A percentile compares a stretch with the other conserved stretches of the same genome.
Conservation (phyloP, 2,329 filamentous ascomycete genomes). For the Talaromyces sp. region DNA sequence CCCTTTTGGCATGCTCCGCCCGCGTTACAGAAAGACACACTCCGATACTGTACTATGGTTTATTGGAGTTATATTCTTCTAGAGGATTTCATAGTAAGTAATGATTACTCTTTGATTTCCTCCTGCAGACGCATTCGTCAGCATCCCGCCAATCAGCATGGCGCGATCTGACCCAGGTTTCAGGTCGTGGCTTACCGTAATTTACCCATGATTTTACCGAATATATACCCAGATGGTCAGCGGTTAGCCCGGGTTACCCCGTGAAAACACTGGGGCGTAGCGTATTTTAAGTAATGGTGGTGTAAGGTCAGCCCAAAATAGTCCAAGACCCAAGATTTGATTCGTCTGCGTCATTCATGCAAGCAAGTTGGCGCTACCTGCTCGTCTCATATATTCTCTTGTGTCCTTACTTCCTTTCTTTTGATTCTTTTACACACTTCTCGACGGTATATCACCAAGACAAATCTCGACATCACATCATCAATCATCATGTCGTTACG, state of each 20-base stretch:
- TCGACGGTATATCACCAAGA: too few relatives aligned
- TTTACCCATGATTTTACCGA: background rate
- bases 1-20: background rate
- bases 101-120: background rate
- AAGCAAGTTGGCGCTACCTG: background rate
- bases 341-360: constrained; percentile 12
- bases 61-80: too few relatives aligned
- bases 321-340: background rate
- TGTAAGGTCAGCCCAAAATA: background rate
- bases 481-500: background rate
- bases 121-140: background rate
- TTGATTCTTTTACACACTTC: background rate
- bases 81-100: background rate
- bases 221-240: background rate
- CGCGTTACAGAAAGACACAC: background rate
- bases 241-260: background rate
- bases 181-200: background rate
- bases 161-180: background rate
- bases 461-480: background rate
- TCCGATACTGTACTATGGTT: background rate
- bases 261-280: background rate
- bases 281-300: background rate
- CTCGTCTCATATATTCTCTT: constrained; percentile 1
- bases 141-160: background rate
- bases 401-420: background rate